Evolutionary conservation across 257 asterid genomes (phyloP).

Genomic region (Prunella vulgaris): DNA sequence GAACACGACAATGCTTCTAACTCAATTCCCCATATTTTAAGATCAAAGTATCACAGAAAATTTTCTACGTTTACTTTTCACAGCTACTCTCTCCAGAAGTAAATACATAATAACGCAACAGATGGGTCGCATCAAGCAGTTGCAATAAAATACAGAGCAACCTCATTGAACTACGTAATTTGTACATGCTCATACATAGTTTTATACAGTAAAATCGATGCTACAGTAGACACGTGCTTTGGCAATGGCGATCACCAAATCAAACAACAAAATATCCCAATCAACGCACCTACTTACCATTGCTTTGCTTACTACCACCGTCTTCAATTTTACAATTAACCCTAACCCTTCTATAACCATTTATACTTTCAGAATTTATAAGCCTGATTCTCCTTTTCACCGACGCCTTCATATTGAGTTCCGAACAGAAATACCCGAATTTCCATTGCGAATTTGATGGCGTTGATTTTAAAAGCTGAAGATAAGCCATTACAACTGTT

Average conservation of each 20-base stretch:
- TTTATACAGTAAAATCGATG: not conserved
- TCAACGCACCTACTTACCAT: slow-evolving; percentile 32
- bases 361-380: slow-evolving; percentile 25
- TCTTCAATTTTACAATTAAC: slow-evolving; percentile 51
- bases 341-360: slow-evolving; percentile 32
- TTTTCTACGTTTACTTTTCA: not conserved
- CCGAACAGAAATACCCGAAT: slow-evolving; percentile 30
- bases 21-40: not conserved
- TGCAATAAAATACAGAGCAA: not conserved
- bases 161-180: not conserved
- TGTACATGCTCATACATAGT: not conserved
- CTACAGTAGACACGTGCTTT: not conserved
- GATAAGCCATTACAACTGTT: slow-evolving; percentile 43
- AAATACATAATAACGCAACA: not conserved
- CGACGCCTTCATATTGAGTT: slow-evolving; percentile 21
- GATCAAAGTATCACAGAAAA: not conserved
- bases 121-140: not conserved
- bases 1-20: not conserved
- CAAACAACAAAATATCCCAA: not conserved
- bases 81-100: not conserved
- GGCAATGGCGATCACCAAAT: not conserved
- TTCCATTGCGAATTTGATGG: slow-evolving; percentile 38
- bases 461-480: slow-evolving; percentile 54
- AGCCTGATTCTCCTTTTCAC: slow-evolving; percentile 26
- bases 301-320: slow-evolving; percentile 39